Evolutionary conservation across 1,284 basidiomycete species (phyloP).

Genomic region (Apiotrichum siamense): DNA sequence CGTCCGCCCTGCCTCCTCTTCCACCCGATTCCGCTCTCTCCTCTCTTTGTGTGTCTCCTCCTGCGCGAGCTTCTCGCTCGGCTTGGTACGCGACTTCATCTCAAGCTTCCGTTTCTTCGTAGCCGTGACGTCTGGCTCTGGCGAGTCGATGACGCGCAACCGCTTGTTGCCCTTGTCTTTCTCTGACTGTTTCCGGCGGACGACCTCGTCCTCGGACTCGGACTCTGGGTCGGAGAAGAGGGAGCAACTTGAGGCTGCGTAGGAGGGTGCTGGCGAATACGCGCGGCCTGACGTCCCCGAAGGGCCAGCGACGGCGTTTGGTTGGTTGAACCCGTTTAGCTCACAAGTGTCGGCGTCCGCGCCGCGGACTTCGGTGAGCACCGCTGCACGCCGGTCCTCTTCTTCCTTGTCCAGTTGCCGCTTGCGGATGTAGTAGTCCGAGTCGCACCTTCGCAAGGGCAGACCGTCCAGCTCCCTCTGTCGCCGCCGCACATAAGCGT

Average conservation of each 20-base stretch:
- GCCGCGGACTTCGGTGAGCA: conserved; percentile 1
- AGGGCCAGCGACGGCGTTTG: neutral
- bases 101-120: neutral
- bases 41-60: no score
- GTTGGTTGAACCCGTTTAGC: neutral
- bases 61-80: no score
- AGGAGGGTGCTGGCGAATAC: neutral
- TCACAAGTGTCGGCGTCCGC: neutral
- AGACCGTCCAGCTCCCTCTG: conserved; percentile 15
- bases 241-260: neutral
- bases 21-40: no score
- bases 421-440: conserved; percentile 27
- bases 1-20: neutral
- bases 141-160: neutral
- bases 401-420: conserved; percentile 8
- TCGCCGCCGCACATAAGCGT: conserved; percentile 21
- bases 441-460: conserved; percentile 24
- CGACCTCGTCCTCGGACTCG: neutral
- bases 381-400: neutral
- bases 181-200: neutral
- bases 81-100: neutral
- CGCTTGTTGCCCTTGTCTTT: neutral
- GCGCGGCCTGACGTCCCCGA: neutral
- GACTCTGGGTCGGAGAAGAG: neutral
- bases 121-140: neutral